Percentiles rank a stretch among this genome's conserved stretches.
phyloP scores from a whole-genome alignment of 1,284 basidiomycete species.

The Albatrellus sp. region DNA sequence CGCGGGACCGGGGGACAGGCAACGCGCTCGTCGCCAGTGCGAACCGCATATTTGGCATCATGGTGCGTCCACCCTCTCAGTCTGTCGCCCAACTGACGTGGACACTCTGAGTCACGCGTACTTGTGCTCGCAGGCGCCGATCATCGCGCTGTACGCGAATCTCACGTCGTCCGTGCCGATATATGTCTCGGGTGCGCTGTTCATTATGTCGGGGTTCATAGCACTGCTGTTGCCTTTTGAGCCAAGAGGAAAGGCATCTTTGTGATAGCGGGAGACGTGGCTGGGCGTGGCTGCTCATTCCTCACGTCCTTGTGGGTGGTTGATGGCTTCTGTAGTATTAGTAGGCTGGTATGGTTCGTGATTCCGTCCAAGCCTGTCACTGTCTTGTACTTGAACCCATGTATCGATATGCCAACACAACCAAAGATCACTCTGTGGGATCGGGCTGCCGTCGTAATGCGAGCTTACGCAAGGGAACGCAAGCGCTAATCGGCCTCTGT shows the following conservation, averaged over 20 bases:
- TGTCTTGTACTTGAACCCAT: too few species aligned
- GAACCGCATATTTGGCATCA: slow-evolving; percentile 52
- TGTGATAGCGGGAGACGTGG: slow-evolving; percentile 19
- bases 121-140: slow-evolving; percentile 35
- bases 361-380: too few species aligned
- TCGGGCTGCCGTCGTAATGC: too few species aligned
- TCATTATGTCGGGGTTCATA: slow-evolving; percentile 48
- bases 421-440: too few species aligned
- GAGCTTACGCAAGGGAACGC: too few species aligned
- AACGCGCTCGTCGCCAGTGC: slow-evolving; percentile 53
- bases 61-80: slow-evolving; percentile 23
- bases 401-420: too few species aligned
- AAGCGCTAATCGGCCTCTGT: too few species aligned
- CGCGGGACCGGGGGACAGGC: slow-evolving; percentile 61
- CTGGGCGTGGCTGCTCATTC: too few species aligned
- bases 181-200: slow-evolving; percentile 55
- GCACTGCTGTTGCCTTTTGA: slow-evolving; percentile 63
- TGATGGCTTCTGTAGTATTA: too few species aligned
- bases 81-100: not conserved
- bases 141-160: slow-evolving; percentile 53
- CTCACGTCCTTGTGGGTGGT: too few species aligned
- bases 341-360: too few species aligned
- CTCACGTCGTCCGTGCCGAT: slow-evolving; percentile 55
- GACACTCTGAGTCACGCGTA: not conserved
- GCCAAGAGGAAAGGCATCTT: slow-evolving; percentile 52